A percentile compares a stretch with the other conserved stretches of the same genome.
Conservation (phyloP, 805 yeast genomes). For the Priceomyces haplophilus region DNA sequence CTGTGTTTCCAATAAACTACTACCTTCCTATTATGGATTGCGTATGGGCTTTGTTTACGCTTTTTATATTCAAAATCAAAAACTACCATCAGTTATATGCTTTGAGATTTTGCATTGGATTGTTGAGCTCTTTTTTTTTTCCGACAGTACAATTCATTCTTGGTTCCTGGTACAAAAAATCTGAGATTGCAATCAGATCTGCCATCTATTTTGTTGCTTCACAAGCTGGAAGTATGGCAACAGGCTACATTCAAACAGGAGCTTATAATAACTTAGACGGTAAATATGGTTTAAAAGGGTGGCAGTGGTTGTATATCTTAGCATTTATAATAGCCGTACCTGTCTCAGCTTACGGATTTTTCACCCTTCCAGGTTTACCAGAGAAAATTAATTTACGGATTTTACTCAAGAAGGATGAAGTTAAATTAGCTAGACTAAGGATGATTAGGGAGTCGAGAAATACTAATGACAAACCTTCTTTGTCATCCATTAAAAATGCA, state of each 20-base stretch:
- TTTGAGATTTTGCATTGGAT: constrained; percentile 41
- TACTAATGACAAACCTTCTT: constrained; percentile 15
- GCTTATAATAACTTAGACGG: constrained; percentile 27
- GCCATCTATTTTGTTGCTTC: constrained; percentile 22
- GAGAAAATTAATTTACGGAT: constrained; percentile 45
- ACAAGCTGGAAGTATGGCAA: constrained; percentile 18
- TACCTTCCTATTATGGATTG: constrained; percentile 24
- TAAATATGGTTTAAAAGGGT: constrained; percentile 10
- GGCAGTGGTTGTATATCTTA: constrained; percentile 27
- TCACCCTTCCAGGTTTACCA: constrained; percentile 25
- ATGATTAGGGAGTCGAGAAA: constrained; percentile 12
- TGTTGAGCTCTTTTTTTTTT: constrained; percentile 43
- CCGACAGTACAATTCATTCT: constrained; percentile 39
- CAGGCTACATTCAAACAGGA: constrained; percentile 41
- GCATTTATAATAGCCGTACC: constrained; percentile 21
- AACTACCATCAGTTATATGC: constrained; percentile 33
- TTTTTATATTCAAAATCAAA: constrained; percentile 11
- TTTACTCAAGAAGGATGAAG: constrained; percentile 52
- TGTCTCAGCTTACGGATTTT: constrained; percentile 17
- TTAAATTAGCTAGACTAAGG: constrained; percentile 45
- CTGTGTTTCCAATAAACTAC: constrained; percentile 19
- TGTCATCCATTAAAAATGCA: constrained; percentile 8
- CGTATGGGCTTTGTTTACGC: constrained; percentile 11
- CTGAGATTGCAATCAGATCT: constrained; percentile 39
- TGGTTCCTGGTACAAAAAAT: constrained; percentile 42